Conservation (phyloP, 2,329 filamentous ascomycete genomes). For the Verticillium albo-atrum region DNA sequence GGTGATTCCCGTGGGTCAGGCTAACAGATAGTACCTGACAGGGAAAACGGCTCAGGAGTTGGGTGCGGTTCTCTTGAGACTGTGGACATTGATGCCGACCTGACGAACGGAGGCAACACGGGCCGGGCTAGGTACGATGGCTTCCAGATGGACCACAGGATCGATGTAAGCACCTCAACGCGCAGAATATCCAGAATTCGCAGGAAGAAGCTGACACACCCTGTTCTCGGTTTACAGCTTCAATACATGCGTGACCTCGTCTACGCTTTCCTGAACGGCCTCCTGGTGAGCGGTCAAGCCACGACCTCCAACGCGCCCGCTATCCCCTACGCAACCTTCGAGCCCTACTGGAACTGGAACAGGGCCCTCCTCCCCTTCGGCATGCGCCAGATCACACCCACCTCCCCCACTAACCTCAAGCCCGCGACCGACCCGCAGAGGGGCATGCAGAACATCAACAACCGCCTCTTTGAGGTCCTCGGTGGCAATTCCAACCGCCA, state of each 20-base stretch:
- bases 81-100: neutral
- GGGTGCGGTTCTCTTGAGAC: neutral
- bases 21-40: no score
- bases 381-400: neutral
- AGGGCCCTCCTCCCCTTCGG: neutral
- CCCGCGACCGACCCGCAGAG: no score
- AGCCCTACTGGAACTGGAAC: neutral
- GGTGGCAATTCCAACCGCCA: neutral
- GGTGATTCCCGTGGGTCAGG: no score
- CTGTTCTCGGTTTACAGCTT: neutral
- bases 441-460: neutral
- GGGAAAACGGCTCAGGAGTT: no score
- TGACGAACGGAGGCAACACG: neutral
- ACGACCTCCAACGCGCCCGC: neutral
- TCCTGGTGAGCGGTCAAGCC: neutral
- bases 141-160: neutral
- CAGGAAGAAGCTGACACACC: no score
- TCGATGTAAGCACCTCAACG: neutral
- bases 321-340: neutral
- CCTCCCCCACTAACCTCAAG: neutral
- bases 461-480: neutral
- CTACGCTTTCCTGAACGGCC: neutral
- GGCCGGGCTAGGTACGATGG: no score
- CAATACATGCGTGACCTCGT: neutral
- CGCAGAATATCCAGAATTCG: neutral